Evolutionary conservation across 345 rosid species (phyloP).

Genomic region (Gossypioides kirkii): DNA sequence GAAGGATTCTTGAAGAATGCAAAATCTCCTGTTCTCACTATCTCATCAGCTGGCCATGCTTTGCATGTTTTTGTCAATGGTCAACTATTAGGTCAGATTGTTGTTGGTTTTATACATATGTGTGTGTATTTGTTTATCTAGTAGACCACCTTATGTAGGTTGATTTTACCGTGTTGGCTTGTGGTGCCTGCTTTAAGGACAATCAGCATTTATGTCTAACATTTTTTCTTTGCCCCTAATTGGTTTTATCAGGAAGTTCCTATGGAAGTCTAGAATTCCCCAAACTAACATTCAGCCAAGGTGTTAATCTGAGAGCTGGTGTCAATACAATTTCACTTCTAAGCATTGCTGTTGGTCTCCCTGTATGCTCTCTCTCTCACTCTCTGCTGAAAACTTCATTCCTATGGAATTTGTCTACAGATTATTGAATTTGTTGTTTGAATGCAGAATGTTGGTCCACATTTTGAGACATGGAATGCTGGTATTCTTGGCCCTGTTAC

Average conservation of each 20-base stretch:
- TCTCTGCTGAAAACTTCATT: not conserved
- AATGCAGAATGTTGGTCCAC: conserved; percentile 93
- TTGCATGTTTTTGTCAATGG: conserved; percentile 88
- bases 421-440: not conserved
- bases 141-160: not conserved
- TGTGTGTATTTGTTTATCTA: not conserved
- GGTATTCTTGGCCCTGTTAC: conserved; percentile 93
- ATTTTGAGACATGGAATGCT: conserved; percentile 96
- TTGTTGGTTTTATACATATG: conserved; percentile 19
- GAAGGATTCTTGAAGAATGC: conserved; percentile 62
- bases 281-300: conserved; percentile 58
- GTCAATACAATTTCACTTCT: conserved; percentile 71
- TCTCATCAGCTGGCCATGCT: conserved; percentile 91
- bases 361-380: conserved; percentile 42
- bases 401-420: not conserved
- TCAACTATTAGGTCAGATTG: conserved; percentile 57
- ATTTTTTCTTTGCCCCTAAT: not conserved
- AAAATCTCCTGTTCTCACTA: conserved; percentile 46
- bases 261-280: conserved; percentile 93
- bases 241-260: conserved; percentile 53
- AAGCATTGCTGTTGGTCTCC: conserved; percentile 94
- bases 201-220: not conserved
- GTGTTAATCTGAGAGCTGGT: conserved; percentile 81
- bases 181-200: not conserved
- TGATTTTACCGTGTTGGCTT: not conserved